Base-by-base conservation (phyloP, 345 rosid genomes). In the Mangifera indica region DNA sequence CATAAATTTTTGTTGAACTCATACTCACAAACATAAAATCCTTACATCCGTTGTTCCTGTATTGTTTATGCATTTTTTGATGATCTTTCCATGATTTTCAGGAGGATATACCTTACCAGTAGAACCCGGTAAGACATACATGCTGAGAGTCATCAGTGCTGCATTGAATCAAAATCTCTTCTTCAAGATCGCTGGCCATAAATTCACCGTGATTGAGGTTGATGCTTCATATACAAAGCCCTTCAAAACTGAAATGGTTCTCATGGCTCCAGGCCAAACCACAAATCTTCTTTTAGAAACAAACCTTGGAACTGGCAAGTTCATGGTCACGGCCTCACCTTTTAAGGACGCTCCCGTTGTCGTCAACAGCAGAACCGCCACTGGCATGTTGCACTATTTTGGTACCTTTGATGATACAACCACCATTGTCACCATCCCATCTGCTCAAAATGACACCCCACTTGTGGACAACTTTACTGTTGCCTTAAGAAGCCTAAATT, bases 151-250 rank as follows among this genome's bases (percentile, higher is more conserved):
- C 40, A 68, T 94, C 85, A 92, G 88, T 44, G 95, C 98, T 32
- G 98, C 93, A 66, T 82, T 93, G 40, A 91, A 93, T 81, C 96
- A 90, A 70, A 96, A 93, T 42, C 90, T 91, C 73, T 91, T 93
- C 79, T 89, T 93, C 74, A 88, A 88, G 60, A 80, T 93, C 45
- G 98, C 97, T 18, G 84, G 91, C 62, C 98, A 93, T 74, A 77
- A 84, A 40, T 85, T 93, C 82, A 91, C 89, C 4, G 88, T 93
- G 10, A 93, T 93, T 1, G 98, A 93, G 65, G 97, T 92, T 6
- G 98, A 93, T 49, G 97, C 97, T 49, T 22, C 81, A 0, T 91
- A 93, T 55, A 87, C 85, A 3, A 93, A 93, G 68, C 92, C 97
- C 11, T 89, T 93, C 78, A 80, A 73, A 60, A 91, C 87, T 5